Evolutionary conservation across 164 flowering plant genomes (phyloP), one percentile per base, ranked within the genome.

Genomic region (Vitis cinerea): DNA sequence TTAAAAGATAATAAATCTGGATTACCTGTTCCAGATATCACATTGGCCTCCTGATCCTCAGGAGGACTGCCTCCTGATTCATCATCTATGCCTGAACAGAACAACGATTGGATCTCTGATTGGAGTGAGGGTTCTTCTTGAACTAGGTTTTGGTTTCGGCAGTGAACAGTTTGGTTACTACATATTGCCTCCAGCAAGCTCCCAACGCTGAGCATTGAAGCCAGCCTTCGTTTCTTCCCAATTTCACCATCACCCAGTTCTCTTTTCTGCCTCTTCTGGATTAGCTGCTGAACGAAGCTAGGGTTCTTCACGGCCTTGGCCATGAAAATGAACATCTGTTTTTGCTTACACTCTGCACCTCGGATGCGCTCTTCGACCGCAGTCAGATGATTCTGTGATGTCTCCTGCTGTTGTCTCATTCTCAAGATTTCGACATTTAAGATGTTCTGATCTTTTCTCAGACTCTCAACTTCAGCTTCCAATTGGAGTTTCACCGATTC

Each of bases 361-460:
- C 56, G 82, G 49, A 89, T 61, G 13, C 85, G 78, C 23, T 87
- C 83, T 61, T 83, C 84, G n/a, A 84, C 71, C 4, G 72, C 63
- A 9, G 23, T 59, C 10, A 92, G 57, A 15, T 82, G 66, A 8
- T 66, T 57, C 27, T 66, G 55, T 1, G 93, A 80, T 11, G 47
- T 71, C 63, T 81, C 87, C 53, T 92, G 91, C 30, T 84, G 85
- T 51, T 77, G 85, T 58, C 77, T 82, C 53, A 90, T 80, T 58
- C 79, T 88, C 69, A 76, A 29, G 59, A 92, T 76, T 69, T 92
- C 95, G 8, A 72, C 59, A 78, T 64, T 80, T 61, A 92, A 52
- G 8, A 51, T 23, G 47, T 63, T 51, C 10, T 83, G 83, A 16
- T 92, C 93, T 27, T 75, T 67, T 74, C 63, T 84, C 68, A 92